Evolutionary conservation across 805 yeast genomes (phyloP).

Genomic region (Wickerhamiella alocasiicola): DNA sequence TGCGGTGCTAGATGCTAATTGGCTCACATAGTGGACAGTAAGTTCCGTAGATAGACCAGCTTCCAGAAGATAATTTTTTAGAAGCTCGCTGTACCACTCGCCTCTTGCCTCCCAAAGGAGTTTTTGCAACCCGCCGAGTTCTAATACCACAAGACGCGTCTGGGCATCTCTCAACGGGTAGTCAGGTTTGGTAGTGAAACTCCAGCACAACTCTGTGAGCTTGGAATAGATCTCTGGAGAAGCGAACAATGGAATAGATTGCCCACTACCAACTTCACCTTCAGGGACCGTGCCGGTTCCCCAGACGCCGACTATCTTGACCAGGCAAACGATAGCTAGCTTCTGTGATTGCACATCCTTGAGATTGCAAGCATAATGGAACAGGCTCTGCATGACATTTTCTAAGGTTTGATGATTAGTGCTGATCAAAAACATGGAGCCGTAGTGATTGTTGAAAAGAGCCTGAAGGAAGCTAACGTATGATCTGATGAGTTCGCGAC

Average conservation of each 20-base stretch:
- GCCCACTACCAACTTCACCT: conserved; percentile 37
- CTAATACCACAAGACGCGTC: conserved; percentile 59
- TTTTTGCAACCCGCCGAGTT: conserved; percentile 57
- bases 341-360: conserved; percentile 56
- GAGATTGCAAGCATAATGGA: conserved; percentile 49
- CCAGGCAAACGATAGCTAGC: conserved; percentile 54
- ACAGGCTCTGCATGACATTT: conserved; percentile 45
- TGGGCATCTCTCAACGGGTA: conserved; percentile 71
- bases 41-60: conserved; percentile 18
- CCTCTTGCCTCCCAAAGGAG: conserved; percentile 43
- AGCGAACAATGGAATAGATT: conserved; percentile 56
- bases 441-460: conserved; percentile 61
- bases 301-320: conserved; percentile 46
- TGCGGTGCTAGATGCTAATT: conserved; percentile 12
- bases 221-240: conserved; percentile 51
- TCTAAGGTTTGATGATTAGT: conserved; percentile 52
- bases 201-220: conserved; percentile 55
- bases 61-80: conserved; percentile 16
- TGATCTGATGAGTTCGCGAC: conserved; percentile 44
- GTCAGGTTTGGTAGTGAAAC: conserved; percentile 62
- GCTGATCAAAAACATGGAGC: conserved; percentile 61
- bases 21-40: conserved; percentile 16
- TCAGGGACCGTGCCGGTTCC: conserved; percentile 52
- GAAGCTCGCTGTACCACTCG: conserved; percentile 19
- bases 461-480: conserved; percentile 58